Percentiles rank a stretch among this genome's conserved stretches.
Conservation (phyloP, 257 asterid species). For the Rauvolfia tetraphylla region DNA sequence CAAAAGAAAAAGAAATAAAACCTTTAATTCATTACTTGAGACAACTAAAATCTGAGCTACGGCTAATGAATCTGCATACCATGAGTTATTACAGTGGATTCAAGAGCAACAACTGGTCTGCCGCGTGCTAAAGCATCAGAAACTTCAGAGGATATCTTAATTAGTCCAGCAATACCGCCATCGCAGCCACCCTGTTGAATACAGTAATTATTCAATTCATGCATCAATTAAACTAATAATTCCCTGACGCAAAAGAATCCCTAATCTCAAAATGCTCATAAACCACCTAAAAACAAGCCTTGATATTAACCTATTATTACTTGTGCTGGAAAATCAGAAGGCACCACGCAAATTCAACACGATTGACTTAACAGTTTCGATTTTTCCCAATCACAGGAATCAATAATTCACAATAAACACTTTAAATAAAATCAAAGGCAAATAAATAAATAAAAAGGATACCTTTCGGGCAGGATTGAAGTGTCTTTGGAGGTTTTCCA, state of each 20-base stretch:
- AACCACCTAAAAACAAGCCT: neutral
- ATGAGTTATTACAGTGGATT: conserved; percentile 91
- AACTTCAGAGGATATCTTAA: conserved; percentile 71
- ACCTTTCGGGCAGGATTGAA: conserved; percentile 14
- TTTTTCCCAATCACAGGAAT: neutral
- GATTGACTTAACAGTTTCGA: neutral
- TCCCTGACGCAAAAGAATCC: neutral
- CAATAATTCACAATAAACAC: neutral
- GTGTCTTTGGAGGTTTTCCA: conserved; percentile 16
- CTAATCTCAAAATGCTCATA: neutral
- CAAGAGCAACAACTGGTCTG: conserved; percentile 86
- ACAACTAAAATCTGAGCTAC: neutral
- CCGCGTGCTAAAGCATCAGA: conserved; percentile 75
- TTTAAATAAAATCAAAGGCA: neutral
- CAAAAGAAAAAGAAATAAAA: neutral
- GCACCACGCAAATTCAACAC: neutral
- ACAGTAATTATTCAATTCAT: neutral
- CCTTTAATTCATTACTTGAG: neutral
- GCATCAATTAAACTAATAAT: neutral
- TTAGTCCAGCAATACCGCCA: conserved; percentile 5
- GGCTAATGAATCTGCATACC: conserved; percentile 38
- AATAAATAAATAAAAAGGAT: neutral
- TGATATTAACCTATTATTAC: too few relatives aligned
- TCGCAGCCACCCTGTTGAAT: neutral
- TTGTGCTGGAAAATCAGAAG: neutral